Conservation (phyloP, 345 rosid genomes). For the Microthlaspi erraticum region DNA sequence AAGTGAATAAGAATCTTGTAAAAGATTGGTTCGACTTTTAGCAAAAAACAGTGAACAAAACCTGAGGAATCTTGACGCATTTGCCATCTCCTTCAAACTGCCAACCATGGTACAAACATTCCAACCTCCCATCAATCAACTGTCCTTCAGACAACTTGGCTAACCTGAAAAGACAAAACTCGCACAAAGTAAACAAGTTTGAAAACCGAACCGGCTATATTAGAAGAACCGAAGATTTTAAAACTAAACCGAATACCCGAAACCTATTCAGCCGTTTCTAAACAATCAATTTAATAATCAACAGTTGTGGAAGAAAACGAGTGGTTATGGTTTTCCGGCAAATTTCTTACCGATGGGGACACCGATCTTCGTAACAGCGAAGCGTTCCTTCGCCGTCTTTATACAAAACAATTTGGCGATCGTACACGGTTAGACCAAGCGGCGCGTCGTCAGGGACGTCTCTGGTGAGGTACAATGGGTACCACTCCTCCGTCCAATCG, state of each 20-base stretch:
- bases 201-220: not conserved
- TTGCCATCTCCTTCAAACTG: conserved; percentile 88
- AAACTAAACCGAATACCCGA: conserved; percentile 1
- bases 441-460: conserved; percentile 93
- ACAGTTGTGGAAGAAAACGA: not conserved
- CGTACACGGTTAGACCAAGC: conserved; percentile 84
- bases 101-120: conserved; percentile 97
- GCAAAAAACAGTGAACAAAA: conserved; percentile 20
- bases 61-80: conserved; percentile 96
- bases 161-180: conserved; percentile 51
- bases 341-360: conserved; percentile 77
- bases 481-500: conserved; percentile 95
- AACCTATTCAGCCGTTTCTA: not conserved
- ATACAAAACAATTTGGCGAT: conserved; percentile 77
- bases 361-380: conserved; percentile 82
- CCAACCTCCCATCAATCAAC: conserved; percentile 82
- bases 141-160: conserved; percentile 97
- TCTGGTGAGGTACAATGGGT: conserved; percentile 78
- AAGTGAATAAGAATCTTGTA: not conserved
- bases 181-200: not conserved
- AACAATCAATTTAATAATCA: not conserved
- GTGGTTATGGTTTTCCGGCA: conserved; percentile 22
- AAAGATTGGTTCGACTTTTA: not conserved
- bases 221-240: too few species aligned
- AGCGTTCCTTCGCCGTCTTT: conserved; percentile 72